Evolutionary conservation across 768 basidiomycete genomes (phyloP).

Genomic region (Pleurotus tuoliensis): DNA sequence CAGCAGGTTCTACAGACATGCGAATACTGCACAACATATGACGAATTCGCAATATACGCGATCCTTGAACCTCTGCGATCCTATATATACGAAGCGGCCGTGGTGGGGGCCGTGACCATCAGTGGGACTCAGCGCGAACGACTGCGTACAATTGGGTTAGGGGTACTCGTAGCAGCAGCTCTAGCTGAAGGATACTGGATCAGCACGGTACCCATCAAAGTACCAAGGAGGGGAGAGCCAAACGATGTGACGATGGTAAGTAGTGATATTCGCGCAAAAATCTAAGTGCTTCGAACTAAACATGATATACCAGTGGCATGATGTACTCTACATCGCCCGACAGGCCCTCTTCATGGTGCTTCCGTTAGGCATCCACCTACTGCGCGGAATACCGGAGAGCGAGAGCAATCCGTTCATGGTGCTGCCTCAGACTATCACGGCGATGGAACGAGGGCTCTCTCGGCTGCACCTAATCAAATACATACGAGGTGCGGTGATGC

Average conservation of each 20-base stretch:
- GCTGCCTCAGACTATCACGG: conserved; percentile 21
- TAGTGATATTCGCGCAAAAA: too few relatives aligned
- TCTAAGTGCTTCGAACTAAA: neutral
- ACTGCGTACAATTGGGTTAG: conserved; percentile 43
- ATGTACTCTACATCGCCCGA: conserved; percentile 50
- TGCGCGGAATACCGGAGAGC: conserved; percentile 30
- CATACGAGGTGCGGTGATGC: conserved; percentile 52
- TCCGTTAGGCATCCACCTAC: conserved; percentile 45
- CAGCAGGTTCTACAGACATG: conserved; percentile 62
- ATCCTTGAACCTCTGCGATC: conserved; percentile 51
- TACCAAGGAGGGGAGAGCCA: conserved; percentile 31
- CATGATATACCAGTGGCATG: conserved; percentile 55
- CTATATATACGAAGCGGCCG: conserved; percentile 53
- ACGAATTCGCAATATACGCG: conserved; percentile 59
- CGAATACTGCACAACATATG: conserved; percentile 56
- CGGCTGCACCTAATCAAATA: conserved; percentile 55
- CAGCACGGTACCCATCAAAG: conserved; percentile 40
- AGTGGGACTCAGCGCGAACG: conserved; percentile 34
- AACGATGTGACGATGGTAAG: conserved; percentile 31
- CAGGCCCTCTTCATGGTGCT: conserved; percentile 55
- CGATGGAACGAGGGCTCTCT: conserved; percentile 29
- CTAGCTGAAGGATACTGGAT: conserved; percentile 54
- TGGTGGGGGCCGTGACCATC: conserved; percentile 49
- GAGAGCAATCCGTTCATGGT: conserved; percentile 24
- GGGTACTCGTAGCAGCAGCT: conserved; percentile 42